Evolutionary conservation across 2,329 filamentous ascomycete genomes (phyloP).

Genomic region (Diaporthe sp.): DNA sequence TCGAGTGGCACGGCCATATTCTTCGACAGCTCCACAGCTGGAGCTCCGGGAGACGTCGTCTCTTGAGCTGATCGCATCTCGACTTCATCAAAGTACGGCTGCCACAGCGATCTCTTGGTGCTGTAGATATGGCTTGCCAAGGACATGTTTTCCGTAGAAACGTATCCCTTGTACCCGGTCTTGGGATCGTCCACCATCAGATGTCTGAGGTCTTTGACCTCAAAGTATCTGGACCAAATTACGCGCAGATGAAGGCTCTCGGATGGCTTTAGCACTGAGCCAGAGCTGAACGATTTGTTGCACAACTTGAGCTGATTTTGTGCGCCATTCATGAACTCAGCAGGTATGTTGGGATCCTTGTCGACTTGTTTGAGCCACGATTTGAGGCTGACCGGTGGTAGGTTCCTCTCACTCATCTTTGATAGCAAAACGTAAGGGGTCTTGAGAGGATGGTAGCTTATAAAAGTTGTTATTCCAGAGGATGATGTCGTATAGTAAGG

Average conservation of each 20-base stretch:
- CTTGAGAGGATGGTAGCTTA: no score
- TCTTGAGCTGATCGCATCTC: not conserved
- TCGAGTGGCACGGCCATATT: no score
- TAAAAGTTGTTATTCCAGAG: no score
- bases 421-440: no score
- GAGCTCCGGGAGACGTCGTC: no score
- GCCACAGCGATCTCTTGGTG: not conserved
- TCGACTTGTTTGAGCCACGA: not conserved
- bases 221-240: not conserved
- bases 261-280: rapidly evolving
- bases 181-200: not conserved
- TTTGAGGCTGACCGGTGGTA: not conserved
- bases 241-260: not conserved
- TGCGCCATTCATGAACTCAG: not conserved
- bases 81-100: not conserved
- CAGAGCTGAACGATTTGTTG: not conserved
- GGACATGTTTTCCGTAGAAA: not conserved
- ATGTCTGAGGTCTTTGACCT: not conserved
- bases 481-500: no score
- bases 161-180: not conserved
- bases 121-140: not conserved
- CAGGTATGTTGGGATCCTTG: not conserved
- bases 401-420: not conserved
- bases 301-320: not conserved
- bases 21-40: no score